Conservation (phyloP, 305 asterid species). For the Solanum aculeatissimum region DNA sequence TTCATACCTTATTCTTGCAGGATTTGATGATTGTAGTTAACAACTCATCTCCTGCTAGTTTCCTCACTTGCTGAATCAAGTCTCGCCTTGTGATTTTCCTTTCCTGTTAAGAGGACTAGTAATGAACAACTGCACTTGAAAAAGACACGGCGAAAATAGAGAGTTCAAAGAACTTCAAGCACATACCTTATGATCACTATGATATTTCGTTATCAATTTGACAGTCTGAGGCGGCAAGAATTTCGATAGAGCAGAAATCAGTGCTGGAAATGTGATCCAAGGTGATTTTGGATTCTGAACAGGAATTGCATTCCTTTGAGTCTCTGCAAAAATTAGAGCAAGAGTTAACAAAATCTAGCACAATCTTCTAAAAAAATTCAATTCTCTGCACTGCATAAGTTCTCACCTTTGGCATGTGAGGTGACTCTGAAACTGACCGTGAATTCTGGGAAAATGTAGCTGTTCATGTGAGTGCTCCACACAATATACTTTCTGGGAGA, state of each 20-base stretch:
- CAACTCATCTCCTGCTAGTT: constrained; percentile 57
- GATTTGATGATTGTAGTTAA: constrained; percentile 36
- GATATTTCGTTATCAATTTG: constrained; percentile 28
- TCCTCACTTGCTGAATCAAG: constrained; percentile 44
- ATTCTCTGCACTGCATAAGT: neutral
- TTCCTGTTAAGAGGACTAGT: constrained; percentile 25
- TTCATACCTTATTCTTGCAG: constrained; percentile 32
- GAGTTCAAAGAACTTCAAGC: neutral
- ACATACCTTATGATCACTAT: constrained; percentile 39
- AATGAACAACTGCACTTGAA: neutral
- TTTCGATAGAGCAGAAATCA: constrained; percentile 38
- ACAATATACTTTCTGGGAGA: constrained; percentile 24
- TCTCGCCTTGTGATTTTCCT: constrained; percentile 37
- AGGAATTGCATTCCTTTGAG: constrained; percentile 10
- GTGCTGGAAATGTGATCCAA: constrained; percentile 51
- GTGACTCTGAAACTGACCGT: constrained; percentile 18
- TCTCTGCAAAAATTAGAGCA: constrained; percentile 4
- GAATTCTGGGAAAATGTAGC: constrained; percentile 23
- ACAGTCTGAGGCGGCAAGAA: constrained; percentile 41
- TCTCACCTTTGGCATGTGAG: constrained; percentile 1
- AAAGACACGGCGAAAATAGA: neutral
- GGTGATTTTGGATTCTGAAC: constrained; percentile 38
- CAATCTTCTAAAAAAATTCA: neutral
- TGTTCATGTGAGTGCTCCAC: constrained; percentile 25
- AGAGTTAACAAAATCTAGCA: neutral